Percentiles rank a stretch among this genome's conserved stretches.
These are phyloP conservation scores for Chaetomium olivaceum DNA, from an alignment of 2,329 filamentous ascomycete genomes.

Conservation along the genomic window DNA sequence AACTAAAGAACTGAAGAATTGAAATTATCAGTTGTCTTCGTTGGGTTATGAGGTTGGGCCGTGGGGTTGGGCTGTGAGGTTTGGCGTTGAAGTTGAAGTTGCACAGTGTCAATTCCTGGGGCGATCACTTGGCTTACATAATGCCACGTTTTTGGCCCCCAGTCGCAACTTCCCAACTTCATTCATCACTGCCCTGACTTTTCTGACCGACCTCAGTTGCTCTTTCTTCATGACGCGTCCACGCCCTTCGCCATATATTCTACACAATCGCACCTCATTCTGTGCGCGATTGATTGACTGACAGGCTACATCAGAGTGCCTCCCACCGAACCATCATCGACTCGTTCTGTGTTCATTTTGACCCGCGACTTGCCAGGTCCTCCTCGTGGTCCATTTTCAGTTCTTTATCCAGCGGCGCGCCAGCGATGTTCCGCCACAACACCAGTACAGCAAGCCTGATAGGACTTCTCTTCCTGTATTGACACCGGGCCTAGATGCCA, in stretches of 20 bases:
- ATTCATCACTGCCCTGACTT: not conserved
- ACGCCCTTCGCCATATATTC: not conserved
- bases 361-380: not conserved
- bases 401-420: not conserved
- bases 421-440: slow-evolving; percentile 7
- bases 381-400: not conserved
- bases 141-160: too few relatives aligned
- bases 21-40: not conserved
- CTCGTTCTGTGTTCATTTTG: not conserved
- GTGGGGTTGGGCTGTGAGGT: not conserved
- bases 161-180: not conserved
- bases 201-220: not conserved
- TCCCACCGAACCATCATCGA: not conserved
- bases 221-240: not conserved
- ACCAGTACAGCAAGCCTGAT: not conserved
- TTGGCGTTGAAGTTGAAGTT: too few relatives aligned
- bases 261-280: not conserved
- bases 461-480: not conserved
- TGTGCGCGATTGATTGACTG: not conserved
- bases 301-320: not conserved
- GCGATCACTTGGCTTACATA: not conserved
- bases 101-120: not conserved
- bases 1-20: not conserved
- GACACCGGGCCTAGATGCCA: not conserved
- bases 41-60: not conserved